Conservation (phyloP, 1,284 basidiomycete species). For the Sanghuangporus sanghuang region DNA sequence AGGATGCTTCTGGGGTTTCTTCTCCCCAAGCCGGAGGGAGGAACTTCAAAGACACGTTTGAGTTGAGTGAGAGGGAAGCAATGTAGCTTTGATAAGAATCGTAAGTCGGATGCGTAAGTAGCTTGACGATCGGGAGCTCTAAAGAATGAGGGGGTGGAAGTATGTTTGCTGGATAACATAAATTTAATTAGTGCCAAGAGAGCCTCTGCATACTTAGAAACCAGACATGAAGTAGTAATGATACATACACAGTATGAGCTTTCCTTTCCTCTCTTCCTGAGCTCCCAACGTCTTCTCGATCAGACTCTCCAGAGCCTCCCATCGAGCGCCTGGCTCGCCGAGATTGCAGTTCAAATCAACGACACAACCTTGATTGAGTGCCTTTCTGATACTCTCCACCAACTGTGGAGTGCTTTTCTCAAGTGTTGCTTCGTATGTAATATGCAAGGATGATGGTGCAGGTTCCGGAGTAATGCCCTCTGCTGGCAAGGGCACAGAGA, state of each 20-base stretch:
- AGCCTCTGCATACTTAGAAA: not conserved
- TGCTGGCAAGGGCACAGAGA: constrained; percentile 53
- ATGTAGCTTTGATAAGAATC: constrained; percentile 68
- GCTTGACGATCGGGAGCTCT: constrained; percentile 64
- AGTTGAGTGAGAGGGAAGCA: constrained; percentile 72
- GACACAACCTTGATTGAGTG: constrained; percentile 51
- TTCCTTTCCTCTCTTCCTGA: constrained; percentile 32
- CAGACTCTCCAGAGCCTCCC: constrained; percentile 73
- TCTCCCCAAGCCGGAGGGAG: constrained; percentile 74
- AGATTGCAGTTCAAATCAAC: constrained; percentile 58
- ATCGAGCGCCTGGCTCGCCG: constrained; percentile 43
- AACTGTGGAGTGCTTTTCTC: constrained; percentile 40
- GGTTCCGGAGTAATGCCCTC: constrained; percentile 37
- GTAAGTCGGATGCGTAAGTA: constrained; percentile 73
- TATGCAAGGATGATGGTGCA: constrained; percentile 34
- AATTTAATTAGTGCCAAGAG: constrained; percentile 1
- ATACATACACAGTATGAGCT: constrained; percentile 71
- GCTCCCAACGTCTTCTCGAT: constrained; percentile 55
- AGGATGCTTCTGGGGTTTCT: constrained; percentile 49
- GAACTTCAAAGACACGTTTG: constrained; percentile 72
- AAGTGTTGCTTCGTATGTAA: constrained; percentile 55
- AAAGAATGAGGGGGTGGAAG: constrained; percentile 81
- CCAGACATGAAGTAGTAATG: constrained; percentile 5
- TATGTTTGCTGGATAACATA: constrained; percentile 59
- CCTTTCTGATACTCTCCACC: constrained; percentile 54